phyloP scores from a whole-genome alignment of 2,329 filamentous ascomycete genomes.

The Aspergillus aculeatus region DNA sequence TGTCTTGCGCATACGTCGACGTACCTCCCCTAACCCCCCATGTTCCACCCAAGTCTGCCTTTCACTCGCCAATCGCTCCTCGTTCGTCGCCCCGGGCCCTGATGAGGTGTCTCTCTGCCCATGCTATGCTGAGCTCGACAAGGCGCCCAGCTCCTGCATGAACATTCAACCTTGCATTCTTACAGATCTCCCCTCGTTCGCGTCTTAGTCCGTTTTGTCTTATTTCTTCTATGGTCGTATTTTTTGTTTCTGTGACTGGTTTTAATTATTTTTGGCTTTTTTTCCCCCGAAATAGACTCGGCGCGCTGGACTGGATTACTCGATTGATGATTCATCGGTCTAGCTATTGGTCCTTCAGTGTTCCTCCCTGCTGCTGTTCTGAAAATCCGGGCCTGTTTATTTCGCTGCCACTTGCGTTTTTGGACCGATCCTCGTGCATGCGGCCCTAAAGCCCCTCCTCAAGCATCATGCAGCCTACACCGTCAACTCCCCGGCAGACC shows the following conservation, averaged over 20 bases:
- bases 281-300: background rate
- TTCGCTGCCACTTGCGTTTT: background rate
- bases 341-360: background rate
- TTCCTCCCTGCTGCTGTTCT: background rate
- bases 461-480: conserved; percentile 18
- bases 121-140: conserved; percentile 14
- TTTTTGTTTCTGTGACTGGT: no score
- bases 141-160: conserved; percentile 8
- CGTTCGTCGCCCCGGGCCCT: conserved; percentile 7
- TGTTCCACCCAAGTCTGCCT: conserved; percentile 20
- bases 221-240: background rate
- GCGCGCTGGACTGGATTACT: background rate
- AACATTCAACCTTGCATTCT: background rate
- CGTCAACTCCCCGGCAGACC: conserved; percentile 15
- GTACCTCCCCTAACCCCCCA: conserved; percentile 1
- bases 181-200: background rate
- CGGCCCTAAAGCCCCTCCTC: conserved; percentile 1
- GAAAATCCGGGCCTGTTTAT: background rate
- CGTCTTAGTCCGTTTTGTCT: background rate
- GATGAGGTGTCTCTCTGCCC: conserved; percentile 19
- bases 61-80: conserved; percentile 12
- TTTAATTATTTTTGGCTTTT: background rate
- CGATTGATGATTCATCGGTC: background rate
- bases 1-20: background rate
- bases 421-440: conserved; percentile 5